Evolutionary conservation across 2,329 filamentous ascomycete genomes (phyloP), one percentile per base, ranked within the genome.

Genomic region (Clonostachys chloroleuca): DNA sequence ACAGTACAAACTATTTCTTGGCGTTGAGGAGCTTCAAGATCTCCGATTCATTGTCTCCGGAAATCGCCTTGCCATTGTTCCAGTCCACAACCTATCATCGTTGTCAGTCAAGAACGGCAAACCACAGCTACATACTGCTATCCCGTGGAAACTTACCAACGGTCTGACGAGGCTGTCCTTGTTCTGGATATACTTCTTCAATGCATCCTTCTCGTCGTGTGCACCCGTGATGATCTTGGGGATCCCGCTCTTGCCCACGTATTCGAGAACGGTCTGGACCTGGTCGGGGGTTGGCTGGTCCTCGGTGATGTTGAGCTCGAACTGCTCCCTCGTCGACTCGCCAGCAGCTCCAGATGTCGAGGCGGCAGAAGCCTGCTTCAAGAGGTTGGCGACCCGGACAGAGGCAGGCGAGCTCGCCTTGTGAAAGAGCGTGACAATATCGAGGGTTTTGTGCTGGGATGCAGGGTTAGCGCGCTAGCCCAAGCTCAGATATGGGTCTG

Each of bases 401-500:
- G 92, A 96, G 53, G 86, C 77, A 18, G 86, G 80, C 46, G 81
- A 80, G 58, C 77, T 79, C 49, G 92, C 81, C 68, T 89, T 88
- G 80, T 96, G 92, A 78, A 97, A 99, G 75, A 99, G 85, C 51
- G 92, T 97, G 64, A 97, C 83, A 56, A 95, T 89, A 74, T 97
- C 92, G 67, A 89, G 80, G 55, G 86, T 80, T 77, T 90, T 92
- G 70, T 77, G 81, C 87, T 91, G 24, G 24, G 24, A 30, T 30
- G 60, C 30, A 35, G 17, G 6, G 30, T 18, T 37, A 18, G 7
- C 17, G 40, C 24, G 24, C 24, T 30, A 30, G 24, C 24, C 24
- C 8, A 30, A 30, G 24, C 24, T 30, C 24, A 4, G 9, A 30
- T 3, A 30, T 30, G 24, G 24, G 24, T 30, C 24, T 30, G 24